Percentiles rank a stretch among this genome's conserved stretches.
Evolutionary conservation across 257 asterid genomes (phyloP).

Genomic region (Paulownia fortunei): DNA sequence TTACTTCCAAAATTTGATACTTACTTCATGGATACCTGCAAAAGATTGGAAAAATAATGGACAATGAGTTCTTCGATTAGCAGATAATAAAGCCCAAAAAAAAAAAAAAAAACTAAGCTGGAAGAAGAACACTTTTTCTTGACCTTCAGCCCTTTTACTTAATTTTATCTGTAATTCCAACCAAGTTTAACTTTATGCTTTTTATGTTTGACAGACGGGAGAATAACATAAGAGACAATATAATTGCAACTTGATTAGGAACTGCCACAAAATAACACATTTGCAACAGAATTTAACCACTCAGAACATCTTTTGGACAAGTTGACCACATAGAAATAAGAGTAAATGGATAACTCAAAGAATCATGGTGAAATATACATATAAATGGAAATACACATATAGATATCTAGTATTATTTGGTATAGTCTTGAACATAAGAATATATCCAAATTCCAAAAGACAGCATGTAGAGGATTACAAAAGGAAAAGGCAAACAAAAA

Average conservation of each 20-base stretch:
- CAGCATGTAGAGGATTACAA: not conserved
- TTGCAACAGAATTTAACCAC: not conserved
- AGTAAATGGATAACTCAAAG: not conserved
- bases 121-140: not conserved
- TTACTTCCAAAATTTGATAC: conserved; percentile 41
- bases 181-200: not conserved
- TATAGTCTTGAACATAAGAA: not conserved
- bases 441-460: not conserved
- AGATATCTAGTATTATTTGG: not conserved
- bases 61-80: conserved; percentile 30
- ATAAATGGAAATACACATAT: not conserved
- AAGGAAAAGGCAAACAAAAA: not conserved
- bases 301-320: not conserved
- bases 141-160: not conserved
- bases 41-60: conserved; percentile 24
- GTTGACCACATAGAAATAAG: not conserved
- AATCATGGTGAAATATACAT: not conserved
- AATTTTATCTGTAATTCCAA: not conserved
- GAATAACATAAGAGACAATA: not conserved
- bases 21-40: conserved; percentile 98
- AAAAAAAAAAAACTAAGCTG: not conserved
- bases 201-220: not conserved
- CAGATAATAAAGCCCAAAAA: not conserved
- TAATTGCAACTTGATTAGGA: not conserved
- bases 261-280: not conserved